Percentiles rank a stretch among this genome's conserved stretches.
Evolutionary conservation across 768 basidiomycete species (phyloP).

Genomic region (Dictyophora rubrovolvata): DNA sequence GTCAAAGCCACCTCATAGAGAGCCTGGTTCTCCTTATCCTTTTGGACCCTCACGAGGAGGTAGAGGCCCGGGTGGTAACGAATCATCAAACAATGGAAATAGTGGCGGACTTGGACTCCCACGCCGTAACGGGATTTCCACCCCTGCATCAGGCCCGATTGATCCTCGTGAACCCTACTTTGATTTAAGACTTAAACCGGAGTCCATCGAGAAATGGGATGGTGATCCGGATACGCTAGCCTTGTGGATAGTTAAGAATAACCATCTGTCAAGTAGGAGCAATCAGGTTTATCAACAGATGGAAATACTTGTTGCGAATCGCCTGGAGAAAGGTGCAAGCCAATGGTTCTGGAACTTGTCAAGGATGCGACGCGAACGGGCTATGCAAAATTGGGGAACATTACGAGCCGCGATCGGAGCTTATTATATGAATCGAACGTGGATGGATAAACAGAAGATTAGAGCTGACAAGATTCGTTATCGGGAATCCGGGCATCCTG

Average conservation of each 20-base stretch:
- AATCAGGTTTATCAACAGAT: conserved; percentile 18
- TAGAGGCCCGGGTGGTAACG: too few relatives aligned
- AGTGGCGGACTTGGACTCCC: too few relatives aligned
- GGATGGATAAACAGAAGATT: conserved; percentile 21
- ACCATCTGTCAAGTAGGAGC: conserved; percentile 18
- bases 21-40: too few relatives aligned
- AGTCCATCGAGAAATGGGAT: conserved; percentile 24
- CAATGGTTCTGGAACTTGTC: conserved; percentile 22
- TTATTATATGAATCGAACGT: conserved; percentile 26
- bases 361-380: neutral
- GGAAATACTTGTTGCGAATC: conserved; percentile 21
- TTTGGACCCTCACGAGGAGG: too few relatives aligned
- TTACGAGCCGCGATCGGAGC: conserved; percentile 17
- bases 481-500: conserved; percentile 17
- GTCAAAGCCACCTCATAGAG: too few relatives aligned
- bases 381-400: conserved; percentile 22
- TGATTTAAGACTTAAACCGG: conserved; percentile 23
- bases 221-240: too few relatives aligned
- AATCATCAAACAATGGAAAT: too few relatives aligned
- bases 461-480: conserved; percentile 20
- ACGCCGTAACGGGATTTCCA: too few relatives aligned
- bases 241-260: conserved; percentile 24
- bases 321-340: conserved; percentile 16
- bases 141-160: too few relatives aligned
- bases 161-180: conserved; percentile 20